phyloP scores from a whole-genome alignment of 306 rosid species.

The Geum urbanum region DNA sequence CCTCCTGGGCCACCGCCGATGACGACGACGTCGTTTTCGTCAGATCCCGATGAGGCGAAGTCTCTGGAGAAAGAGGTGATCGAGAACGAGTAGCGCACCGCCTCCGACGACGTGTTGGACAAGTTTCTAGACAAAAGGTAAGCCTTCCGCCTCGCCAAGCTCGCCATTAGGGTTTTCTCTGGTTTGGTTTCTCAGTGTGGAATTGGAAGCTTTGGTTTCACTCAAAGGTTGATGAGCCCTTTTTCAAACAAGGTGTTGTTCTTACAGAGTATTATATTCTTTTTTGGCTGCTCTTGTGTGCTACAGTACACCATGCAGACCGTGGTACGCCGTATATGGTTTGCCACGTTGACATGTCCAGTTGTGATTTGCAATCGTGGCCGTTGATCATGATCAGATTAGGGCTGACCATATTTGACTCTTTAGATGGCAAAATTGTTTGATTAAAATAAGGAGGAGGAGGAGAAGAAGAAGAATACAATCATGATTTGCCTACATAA shows the following conservation, averaged over 20 bases:
- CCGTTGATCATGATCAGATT: not conserved
- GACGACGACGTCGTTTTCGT: conserved; percentile 85
- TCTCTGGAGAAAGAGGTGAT: conserved; percentile 50
- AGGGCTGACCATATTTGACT: conserved; percentile 1
- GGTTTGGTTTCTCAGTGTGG: not conserved
- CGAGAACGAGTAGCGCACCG: conserved; percentile 40
- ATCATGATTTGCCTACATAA: not conserved
- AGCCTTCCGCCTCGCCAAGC: conserved; percentile 79
- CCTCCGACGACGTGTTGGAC: conserved; percentile 38
- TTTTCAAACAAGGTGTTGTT: not conserved
- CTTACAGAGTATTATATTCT: not conserved
- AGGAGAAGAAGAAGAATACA: not conserved
- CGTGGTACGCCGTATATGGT: not conserved
- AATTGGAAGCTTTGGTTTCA: not conserved
- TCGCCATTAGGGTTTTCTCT: conserved; percentile 38
- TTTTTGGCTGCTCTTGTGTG: not conserved
- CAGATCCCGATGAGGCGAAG: conserved; percentile 84
- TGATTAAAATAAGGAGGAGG: not conserved
- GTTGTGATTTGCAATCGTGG: not conserved
- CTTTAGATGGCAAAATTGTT: not conserved
- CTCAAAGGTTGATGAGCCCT: not conserved
- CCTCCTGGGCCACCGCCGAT: conserved; percentile 99
- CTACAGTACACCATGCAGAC: not conserved
- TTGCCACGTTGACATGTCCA: conserved; percentile 2
- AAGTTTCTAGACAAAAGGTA: conserved; percentile 42